phyloP scores from a whole-genome alignment of 2,329 filamentous ascomycete genomes.

The Penicillium nordicum region DNA sequence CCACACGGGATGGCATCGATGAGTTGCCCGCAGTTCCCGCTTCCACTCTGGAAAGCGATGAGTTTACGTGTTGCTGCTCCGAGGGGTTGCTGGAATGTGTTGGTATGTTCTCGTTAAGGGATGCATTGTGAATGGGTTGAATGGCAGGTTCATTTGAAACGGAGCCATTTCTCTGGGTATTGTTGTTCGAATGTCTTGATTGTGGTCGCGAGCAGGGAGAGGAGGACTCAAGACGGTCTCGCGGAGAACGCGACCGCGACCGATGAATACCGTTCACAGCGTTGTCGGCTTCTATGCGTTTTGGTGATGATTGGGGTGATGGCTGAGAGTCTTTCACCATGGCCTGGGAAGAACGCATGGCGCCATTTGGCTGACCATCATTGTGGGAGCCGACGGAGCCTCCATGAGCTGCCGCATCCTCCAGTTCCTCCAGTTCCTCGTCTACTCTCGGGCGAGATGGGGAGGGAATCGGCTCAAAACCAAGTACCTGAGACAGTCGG shows the following conservation, averaged over 20 bases:
- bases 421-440: constrained; percentile 2
- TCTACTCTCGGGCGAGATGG: constrained; percentile 7
- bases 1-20: constrained; percentile 40
- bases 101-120: constrained; percentile 8
- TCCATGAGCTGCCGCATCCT: not conserved
- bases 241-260: constrained; percentile 4
- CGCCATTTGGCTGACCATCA: constrained; percentile 9
- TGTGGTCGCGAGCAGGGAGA: constrained; percentile 23
- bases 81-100: constrained; percentile 16
- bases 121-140: constrained; percentile 5
- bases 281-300: not conserved
- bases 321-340: constrained; percentile 40
- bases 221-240: constrained; percentile 21
- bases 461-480: constrained; percentile 24
- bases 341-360: constrained; percentile 30
- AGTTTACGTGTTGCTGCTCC: constrained; percentile 3
- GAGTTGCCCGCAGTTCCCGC: constrained; percentile 25
- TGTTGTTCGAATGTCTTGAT: constrained; percentile 3
- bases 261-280: not conserved
- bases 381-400: not conserved
- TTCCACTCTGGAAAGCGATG: constrained; percentile 8
- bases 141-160: constrained; percentile 5
- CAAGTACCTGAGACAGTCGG: constrained; percentile 38
- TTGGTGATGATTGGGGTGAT: constrained; percentile 28
- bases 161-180: not conserved